Base-by-base conservation (phyloP, 305 asterid genomes). In the Solanum aculeatissimum region DNA sequence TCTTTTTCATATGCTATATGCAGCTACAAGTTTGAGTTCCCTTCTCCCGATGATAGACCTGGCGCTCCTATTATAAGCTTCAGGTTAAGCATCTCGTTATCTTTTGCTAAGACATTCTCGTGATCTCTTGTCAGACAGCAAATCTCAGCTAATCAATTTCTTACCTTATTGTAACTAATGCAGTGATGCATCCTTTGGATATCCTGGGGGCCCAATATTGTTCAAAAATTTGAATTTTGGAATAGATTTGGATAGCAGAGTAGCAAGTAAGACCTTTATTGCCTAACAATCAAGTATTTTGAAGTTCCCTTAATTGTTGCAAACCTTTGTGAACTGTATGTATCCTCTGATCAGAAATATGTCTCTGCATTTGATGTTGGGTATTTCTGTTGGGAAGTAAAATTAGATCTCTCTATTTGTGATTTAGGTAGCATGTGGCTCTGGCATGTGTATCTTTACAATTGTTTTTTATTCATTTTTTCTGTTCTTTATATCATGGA, bases 111-210 rank as follows among this genome's bases (percentile, higher is more conserved):
- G 23, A 35, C 23, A 51, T 83, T 66, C 63, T 35, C 81, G 70
- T 47, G 54, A 58, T 85, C 58, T 42, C 62, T 43, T 35, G 51
- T 77, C 45, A 25, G 65, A 78, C 69, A 7, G 83, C 70, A 81
- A 32, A 49, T 60, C 29, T 21, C 81, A 79, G 49, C 58, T 25
- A 72, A 49, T 63, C 57, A 54, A 75, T 81, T 45, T 58, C 85
- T 53, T 85, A 85, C 40, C 42, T 82, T 85, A 45, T 86, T 87
- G 71, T 87, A 71, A 86, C 88, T 75, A 84, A 87, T 90, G 92
- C 97, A 97, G 99, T 89, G 99, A 97, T 89, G 99, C 99, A 72
- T 97, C 99, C 83, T 97, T 97, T 91, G 99, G 97, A 90, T 97
- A 97, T 91, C 95, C 98, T 74, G 98, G 98, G 85, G 99, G 99